Percentiles rank a stretch among this genome's conserved stretches.
These are phyloP conservation scores for Ogataea siamensis DNA, from an alignment of 805 yeast species.

Conservation along the genomic window DNA sequence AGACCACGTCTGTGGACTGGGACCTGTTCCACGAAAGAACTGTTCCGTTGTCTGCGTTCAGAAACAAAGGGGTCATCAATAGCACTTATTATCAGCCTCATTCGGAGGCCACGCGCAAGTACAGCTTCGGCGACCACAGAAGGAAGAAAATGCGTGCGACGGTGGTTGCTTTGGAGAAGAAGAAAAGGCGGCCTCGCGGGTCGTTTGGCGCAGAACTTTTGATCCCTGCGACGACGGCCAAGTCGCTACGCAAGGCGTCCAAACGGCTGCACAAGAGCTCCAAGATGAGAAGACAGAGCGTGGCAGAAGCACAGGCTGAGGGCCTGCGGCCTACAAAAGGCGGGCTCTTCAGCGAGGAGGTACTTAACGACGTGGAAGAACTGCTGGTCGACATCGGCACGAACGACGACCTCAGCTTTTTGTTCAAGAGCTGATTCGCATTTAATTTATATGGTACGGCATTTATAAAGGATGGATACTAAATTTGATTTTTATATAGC, in stretches of 20 bases:
- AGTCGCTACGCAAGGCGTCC: constrained; percentile 19
- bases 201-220: constrained; percentile 27
- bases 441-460: constrained; percentile 8
- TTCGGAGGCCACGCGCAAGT: constrained; percentile 25
- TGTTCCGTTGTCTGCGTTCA: constrained; percentile 85
- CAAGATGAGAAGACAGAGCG: constrained; percentile 60
- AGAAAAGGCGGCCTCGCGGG: constrained; percentile 31
- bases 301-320: constrained; percentile 73
- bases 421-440: constrained; percentile 30
- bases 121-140: constrained; percentile 25
- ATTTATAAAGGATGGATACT: constrained; percentile 14
- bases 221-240: constrained; percentile 22
- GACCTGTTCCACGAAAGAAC: constrained; percentile 38
- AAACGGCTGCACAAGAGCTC: constrained; percentile 26
- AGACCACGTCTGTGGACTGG: constrained; percentile 26
- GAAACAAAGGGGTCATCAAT: constrained; percentile 64
- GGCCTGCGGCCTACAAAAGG: constrained; percentile 72
- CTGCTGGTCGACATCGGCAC: constrained; percentile 51
- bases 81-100: constrained; percentile 18
- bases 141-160: constrained; percentile 14
- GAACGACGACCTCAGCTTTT: constrained; percentile 38
- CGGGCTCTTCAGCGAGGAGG: constrained; percentile 74
- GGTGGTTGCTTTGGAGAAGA: constrained; percentile 18
- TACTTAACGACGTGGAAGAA: constrained; percentile 73
- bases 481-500: constrained; percentile 1